These are phyloP conservation scores for Calycina herbarum DNA, from an alignment of 2,329 filamentous ascomycete genomes.

Conservation along the genomic window DNA sequence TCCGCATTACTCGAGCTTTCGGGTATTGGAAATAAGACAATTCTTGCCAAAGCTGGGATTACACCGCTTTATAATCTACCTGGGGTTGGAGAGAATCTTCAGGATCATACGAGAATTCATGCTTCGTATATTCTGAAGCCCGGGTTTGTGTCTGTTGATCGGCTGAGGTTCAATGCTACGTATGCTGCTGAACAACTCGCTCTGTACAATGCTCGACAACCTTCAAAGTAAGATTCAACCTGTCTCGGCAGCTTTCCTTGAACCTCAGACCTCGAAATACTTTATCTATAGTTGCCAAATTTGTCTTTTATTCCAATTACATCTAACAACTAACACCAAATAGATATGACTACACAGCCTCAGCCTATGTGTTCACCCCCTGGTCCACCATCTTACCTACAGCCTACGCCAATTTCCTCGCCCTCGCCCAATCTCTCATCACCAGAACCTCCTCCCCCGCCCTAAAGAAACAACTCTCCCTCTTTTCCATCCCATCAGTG, in stretches of 20 bases:
- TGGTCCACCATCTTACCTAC: slow-evolving; percentile 42
- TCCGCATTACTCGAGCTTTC: slow-evolving; percentile 53
- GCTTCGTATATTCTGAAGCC: slow-evolving; percentile 27
- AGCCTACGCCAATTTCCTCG: slow-evolving; percentile 30
- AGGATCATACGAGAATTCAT: slow-evolving; percentile 42
- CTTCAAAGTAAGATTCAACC: slow-evolving; percentile 12
- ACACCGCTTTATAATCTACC: slow-evolving; percentile 44
- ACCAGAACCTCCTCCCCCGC: slow-evolving; percentile 37
- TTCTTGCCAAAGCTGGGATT: slow-evolving; percentile 49
- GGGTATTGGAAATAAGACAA: slow-evolving; percentile 47
- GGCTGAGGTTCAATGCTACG: slow-evolving; percentile 27
- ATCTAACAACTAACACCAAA: background rate
- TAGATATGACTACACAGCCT: slow-evolving; percentile 29
- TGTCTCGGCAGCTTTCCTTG: background rate
- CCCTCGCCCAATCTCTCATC: slow-evolving; percentile 39
- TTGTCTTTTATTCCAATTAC: background rate
- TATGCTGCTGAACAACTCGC: slow-evolving; percentile 40
- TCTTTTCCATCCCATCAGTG: slow-evolving; percentile 34
- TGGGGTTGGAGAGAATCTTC: slow-evolving; percentile 53
- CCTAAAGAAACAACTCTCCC: slow-evolving; percentile 43
- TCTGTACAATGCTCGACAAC: slow-evolving; percentile 21
- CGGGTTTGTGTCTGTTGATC: slow-evolving; percentile 23
- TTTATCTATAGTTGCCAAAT: background rate
- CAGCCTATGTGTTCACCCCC: slow-evolving; percentile 44
- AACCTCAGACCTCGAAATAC: background rate